Base-by-base conservation (phyloP, 305 asterid genomes). In the Andrographis paniculata region DNA sequence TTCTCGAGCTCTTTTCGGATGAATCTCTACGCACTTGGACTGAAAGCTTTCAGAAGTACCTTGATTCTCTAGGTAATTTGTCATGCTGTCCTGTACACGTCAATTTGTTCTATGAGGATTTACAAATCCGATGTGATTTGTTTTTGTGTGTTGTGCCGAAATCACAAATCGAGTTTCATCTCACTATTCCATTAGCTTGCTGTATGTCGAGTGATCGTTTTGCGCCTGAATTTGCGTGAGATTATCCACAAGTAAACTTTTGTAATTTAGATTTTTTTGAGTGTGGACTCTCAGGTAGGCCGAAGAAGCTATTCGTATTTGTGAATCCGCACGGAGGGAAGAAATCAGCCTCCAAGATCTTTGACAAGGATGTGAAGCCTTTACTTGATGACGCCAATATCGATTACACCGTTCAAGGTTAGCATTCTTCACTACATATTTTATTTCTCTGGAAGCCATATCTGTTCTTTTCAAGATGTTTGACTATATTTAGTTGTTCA, bases 241-340 rank as follows among this genome's bases (percentile, higher is more conserved):
- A n/a, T 45, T 4, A 2, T 17, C 22, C 11, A 31, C 22, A 20
- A 39, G 35, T 55, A 21, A 31, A 19, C 33, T 14, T 27, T 37
- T 39, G 42, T 45, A 24, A 45, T 46, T 47, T 24, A 16, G 42
- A 8, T 0, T 44, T 58, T 57, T 30, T 19, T 56, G 24, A 45
- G 54, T 44, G 36, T n/a, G 50, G 19, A 49, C 55, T 48, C 55
- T 76, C 59, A 91, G 99, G 78, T 58, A 73, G 99, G 69, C 99
- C 99, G 19, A 80, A 73, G 76, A 81, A 82, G 69, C 75, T 91
- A 12, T 65, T 75, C 61, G 49, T 91, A 45, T 64, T 83, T 55
- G 85, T 91, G 53, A 91, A 91, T 72, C 99, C 99, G 1, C 87
- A 68, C 45, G 99, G 99, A 48, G 99, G 99, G 58, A 77, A 67